Base-by-base conservation (phyloP, 352 stramenopile species). In the Pythium sukuiense region DNA sequence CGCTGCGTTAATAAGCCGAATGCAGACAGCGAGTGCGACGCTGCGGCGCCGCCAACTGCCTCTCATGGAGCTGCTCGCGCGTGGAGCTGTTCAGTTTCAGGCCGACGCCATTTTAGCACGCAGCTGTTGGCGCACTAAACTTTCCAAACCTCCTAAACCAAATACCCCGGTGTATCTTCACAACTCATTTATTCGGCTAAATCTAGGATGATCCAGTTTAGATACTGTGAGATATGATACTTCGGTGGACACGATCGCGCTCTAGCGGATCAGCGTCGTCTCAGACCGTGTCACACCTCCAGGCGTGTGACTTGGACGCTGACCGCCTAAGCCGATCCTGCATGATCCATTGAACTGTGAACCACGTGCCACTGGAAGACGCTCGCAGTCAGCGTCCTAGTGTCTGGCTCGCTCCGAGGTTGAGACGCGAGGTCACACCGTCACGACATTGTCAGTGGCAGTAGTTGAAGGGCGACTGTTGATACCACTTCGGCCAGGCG, bases 281-380 rank as follows among this genome's bases (percentile, higher is more conserved):
- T 37, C 50, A 57, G 8, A 57, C 50, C 50, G 27, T 41, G 32
- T 52, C 45, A 52, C 45, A 52, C 45, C 20, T 52, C 45, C 50
- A n/a, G 6, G 18, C 50, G 50, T 57, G 50, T 57, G 50, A 57
- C 50, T 57, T 41, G 50, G 27, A 6, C 24, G 50, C 50, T 57
- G 50, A 57, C 27, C 50, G 27, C 50, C 13, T 24, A 57, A 57
- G 50, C 16, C 1, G 20, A 24, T 24, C 20, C 20, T 24, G 20
- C 20, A 24, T 24, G 20, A 24, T 24, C 20, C 20, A 24, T 0
- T 24, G 0, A 24, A 24, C 20, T 24, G 20, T 24, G 20, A 24
- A 24, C 20, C 20, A 24, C 20, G 18, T 49, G 13, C 5, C 32
- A 35, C 5, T 35, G 32, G 37, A 16, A 43, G 37, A 43, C 37